Evolutionary conservation across 768 basidiomycete species (phyloP).

Genomic region (Termitomyces sp.): DNA sequence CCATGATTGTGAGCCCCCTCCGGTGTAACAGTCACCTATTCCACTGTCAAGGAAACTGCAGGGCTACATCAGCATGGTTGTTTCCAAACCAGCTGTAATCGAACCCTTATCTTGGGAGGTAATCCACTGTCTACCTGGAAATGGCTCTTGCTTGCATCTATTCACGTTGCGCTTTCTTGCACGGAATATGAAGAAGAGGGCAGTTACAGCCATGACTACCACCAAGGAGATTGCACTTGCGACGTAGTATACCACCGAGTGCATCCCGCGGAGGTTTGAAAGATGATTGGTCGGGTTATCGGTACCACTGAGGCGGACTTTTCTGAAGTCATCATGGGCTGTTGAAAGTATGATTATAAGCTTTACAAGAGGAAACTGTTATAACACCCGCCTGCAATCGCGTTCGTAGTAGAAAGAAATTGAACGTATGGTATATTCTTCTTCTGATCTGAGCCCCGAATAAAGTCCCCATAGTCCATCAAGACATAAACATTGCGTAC

Average conservation of each 20-base stretch:
- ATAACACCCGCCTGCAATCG: constrained; percentile 28
- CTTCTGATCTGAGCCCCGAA: constrained; percentile 32
- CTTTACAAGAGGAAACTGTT: constrained; percentile 1
- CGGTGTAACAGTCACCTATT: neutral
- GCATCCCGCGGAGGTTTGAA: neutral
- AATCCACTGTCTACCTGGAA: neutral
- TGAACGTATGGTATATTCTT: constrained; percentile 53
- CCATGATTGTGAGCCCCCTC: constrained; percentile 10
- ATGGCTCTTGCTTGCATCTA: neutral
- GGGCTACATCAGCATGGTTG: too few relatives aligned
- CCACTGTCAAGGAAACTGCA: neutral
- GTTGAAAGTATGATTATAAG: neutral
- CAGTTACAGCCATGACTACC: constrained; percentile 3
- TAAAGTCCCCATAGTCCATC: constrained; percentile 62
- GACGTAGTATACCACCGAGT: constrained; percentile 16
- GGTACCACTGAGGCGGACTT: constrained; percentile 25
- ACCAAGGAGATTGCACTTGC: constrained; percentile 13
- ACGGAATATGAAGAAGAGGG: constrained; percentile 11
- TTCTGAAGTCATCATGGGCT: constrained; percentile 34
- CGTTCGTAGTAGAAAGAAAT: constrained; percentile 51
- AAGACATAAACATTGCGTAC: constrained; percentile 63
- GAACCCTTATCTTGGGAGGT: neutral
- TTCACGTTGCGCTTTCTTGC: neutral
- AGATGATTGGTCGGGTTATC: constrained; percentile 20
- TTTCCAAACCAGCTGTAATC: neutral